Evolutionary conservation across 805 yeast species (phyloP), one percentile per base, ranked within the genome.

Genomic region (Candida dajiaensis): DNA sequence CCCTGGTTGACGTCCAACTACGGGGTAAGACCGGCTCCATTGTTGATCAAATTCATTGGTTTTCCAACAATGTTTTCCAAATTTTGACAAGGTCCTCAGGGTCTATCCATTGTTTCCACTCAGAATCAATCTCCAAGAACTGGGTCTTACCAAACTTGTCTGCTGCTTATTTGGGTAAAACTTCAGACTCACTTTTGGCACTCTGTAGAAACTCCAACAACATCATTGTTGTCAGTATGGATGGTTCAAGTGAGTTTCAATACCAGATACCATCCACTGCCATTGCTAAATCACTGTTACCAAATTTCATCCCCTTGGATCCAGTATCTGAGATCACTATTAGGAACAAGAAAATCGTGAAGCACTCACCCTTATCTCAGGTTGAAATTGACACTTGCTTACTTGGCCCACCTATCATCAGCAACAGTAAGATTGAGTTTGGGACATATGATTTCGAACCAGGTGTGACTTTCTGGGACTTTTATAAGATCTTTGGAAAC

Each of bases 11-110:
- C 16, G 76, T 77, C 50, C 81, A 79, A 52, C 64, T 63, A 12
- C 68, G 89, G 21, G 89, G 90, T 1, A 80, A 78, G 54, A 81
- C 86, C 1, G 72, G 80, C 7, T 78, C 85, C 0, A 58, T 69
- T 2, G 71, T 82, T 20, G 66, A 68, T 29, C 70, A 75, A 18
- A 62, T 82, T 4, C 57, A 73, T 22, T 83, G 89, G 89, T 70
- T 70, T 33, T 62, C 65, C 8, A 69, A 68, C 42, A 72, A 75
- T 40, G 50, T 56, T 5, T 68, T 68, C 12, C 55, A 81, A 49
- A 77, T 81, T 38, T 67, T 80, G 16, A 81, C 83, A 22, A 66
- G 68, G 45, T 61, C 69, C 5, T 68, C 76, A 13, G 89, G 89
- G 0, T 74, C 85, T 1, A 62, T 83, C 18, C 89, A 83, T 55